Percentiles rank a stretch among this genome's conserved stretches.
Evolutionary conservation across 1,284 basidiomycete genomes (phyloP).

Genomic region (Vanrija sp.): DNA sequence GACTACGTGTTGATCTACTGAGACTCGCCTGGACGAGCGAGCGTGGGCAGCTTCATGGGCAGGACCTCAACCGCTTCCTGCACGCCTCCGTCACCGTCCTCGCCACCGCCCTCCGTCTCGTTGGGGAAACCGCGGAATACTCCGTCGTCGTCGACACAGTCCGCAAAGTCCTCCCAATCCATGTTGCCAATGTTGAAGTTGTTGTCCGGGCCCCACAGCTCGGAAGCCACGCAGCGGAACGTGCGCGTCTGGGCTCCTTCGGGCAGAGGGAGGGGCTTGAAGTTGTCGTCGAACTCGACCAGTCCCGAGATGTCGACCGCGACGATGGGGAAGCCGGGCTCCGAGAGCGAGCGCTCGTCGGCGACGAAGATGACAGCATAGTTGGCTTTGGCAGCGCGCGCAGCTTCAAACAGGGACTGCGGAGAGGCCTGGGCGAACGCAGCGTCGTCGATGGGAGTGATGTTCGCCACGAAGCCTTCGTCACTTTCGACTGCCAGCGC

Average conservation of each 20-base stretch:
- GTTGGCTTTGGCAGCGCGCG: background rate
- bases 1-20: too few relatives aligned
- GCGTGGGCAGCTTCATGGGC: too few relatives aligned
- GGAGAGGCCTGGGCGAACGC: background rate
- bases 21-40: too few relatives aligned
- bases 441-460: background rate
- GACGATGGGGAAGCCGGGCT: background rate
- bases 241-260: background rate
- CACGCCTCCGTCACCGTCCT: too few relatives aligned
- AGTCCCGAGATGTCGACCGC: background rate
- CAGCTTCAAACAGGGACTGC: background rate
- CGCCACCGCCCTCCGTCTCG: too few relatives aligned
- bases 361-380: background rate
- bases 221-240: background rate
- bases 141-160: background rate
- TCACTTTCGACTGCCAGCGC: background rate
- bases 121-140: background rate
- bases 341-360: background rate
- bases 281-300: background rate
- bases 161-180: conserved; percentile 2
- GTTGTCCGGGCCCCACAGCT: conserved; percentile 4
- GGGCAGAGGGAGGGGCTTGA: too few relatives aligned
- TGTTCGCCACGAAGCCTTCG: background rate
- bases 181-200: conserved; percentile 7
- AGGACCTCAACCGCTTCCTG: too few relatives aligned